Percentiles rank a stretch among this genome's conserved stretches.
Conservation (phyloP, 2,329 filamentous ascomycete species). For the Colletotrichum sp. region DNA sequence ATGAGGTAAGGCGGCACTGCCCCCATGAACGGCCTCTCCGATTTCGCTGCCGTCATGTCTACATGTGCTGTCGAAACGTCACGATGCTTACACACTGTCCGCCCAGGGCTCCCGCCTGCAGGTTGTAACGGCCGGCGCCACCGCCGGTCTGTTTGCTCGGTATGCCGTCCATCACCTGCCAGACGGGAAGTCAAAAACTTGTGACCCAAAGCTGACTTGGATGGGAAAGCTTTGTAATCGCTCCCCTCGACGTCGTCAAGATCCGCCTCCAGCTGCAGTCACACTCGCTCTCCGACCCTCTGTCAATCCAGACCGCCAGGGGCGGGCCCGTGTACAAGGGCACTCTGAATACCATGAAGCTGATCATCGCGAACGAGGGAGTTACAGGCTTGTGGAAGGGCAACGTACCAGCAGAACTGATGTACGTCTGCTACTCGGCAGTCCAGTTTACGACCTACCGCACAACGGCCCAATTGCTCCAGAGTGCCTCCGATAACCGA, state of each 20-base stretch:
- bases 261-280: slow-evolving; percentile 95
- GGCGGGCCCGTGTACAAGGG: slow-evolving; percentile 71
- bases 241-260: slow-evolving; percentile 96
- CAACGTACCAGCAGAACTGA: slow-evolving; percentile 91
- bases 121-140: slow-evolving; percentile 60
- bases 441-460: slow-evolving; percentile 92
- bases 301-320: slow-evolving; percentile 55
- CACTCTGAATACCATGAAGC: slow-evolving; percentile 74
- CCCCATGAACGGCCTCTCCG: not conserved
- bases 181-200: not conserved
- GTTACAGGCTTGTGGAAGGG: slow-evolving; percentile 94
- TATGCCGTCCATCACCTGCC: slow-evolving; percentile 40
- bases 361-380: slow-evolving; percentile 83
- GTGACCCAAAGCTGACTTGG: slow-evolving; percentile 20
- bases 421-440: slow-evolving; percentile 91
- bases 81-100: slow-evolving; percentile 14
- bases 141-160: slow-evolving; percentile 88
- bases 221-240: slow-evolving; percentile 78
- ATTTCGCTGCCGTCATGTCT: not conserved
- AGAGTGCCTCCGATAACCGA: slow-evolving; percentile 41
- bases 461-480: slow-evolving; percentile 71
- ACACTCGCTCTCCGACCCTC: slow-evolving; percentile 79
- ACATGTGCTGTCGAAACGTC: not conserved
- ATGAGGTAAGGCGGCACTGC: slow-evolving; percentile 53
- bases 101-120: slow-evolving; percentile 59